Evolutionary conservation across 148 eudicot species (phyloP), one percentile per base, ranked within the genome.

Genomic region (Rhododendron simsii): DNA sequence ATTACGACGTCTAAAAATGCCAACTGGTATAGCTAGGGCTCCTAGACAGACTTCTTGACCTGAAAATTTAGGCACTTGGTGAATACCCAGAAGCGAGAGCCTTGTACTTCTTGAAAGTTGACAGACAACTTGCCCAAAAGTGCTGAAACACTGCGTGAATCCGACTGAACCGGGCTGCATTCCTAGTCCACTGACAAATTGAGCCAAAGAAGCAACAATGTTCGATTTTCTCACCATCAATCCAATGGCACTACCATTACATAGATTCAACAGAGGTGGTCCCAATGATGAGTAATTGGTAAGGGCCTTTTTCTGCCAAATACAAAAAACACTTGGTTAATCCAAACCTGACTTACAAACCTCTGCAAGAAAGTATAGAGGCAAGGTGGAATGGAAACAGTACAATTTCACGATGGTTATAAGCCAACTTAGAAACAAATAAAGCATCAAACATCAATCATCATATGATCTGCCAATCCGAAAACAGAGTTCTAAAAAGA

Each of bases 101-200:
- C 91, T 94, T 84, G 98, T 91, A 85, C 85, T 93, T 69, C 77
- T 84, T 33, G 98, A 87, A 35, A 95, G 90, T 39, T 93, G 94
- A 83, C 85, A 93, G 55, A 91, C 89, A 84, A 97, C 88, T 91
- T 95, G 98, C 26, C 95, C 98, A 86, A 95, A 95, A 79, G 95
- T 94, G 90, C 93, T 93, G 87, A 93, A 93, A 89, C 91, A 91
- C 86, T 84, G 92, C 50, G 79, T 89, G 45, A 86, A 76, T 71
- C 86, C 89, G 50, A 45, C 39, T 35, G 94, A 87, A 80, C 86
- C 84, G 41, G 92, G 91, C 23, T 86, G 87, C 81, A 63, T 28
- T 71, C 84, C 89, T 30, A 91, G 83, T 69, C 89, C 90, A 78
- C 88, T 89, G 78, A 93, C 91, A 87, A 93, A 96, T 78, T 91